Percentiles rank a stretch among this genome's conserved stretches.
Conservation (phyloP, 1,284 basidiomycete species). For the Mycena sp. region DNA sequence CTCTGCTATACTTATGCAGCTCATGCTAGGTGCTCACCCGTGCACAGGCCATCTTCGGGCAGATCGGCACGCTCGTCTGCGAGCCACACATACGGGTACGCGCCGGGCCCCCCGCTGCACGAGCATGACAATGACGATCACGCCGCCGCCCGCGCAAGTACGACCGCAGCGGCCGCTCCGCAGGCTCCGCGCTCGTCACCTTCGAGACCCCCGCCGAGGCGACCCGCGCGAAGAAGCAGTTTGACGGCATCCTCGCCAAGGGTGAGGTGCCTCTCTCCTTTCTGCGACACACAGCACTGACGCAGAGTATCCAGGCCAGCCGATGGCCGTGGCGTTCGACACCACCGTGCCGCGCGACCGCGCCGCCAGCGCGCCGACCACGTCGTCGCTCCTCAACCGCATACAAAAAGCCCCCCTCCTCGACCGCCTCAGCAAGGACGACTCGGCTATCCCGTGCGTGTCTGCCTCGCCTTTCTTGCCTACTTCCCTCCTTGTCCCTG, state of each 20-base stretch:
- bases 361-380: constrained; percentile 55
- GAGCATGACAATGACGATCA: constrained; percentile 50
- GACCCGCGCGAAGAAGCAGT: constrained; percentile 85
- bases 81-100: constrained; percentile 96
- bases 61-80: constrained; percentile 91
- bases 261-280: constrained; percentile 56
- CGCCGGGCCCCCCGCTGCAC: constrained; percentile 66
- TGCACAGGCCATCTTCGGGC: constrained; percentile 86
- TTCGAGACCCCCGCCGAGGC: constrained; percentile 87
- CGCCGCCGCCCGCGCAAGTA: constrained; percentile 71
- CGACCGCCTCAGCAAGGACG: constrained; percentile 62
- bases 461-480: too few species aligned
- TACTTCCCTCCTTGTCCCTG: not conserved
- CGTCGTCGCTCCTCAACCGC: constrained; percentile 64
- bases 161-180: constrained; percentile 94
- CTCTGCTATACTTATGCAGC: constrained; percentile 29
- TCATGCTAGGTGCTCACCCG: constrained; percentile 18
- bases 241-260: constrained; percentile 91
- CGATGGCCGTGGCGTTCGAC: constrained; percentile 80
- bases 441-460: constrained; percentile 42
- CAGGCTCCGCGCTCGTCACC: constrained; percentile 84
- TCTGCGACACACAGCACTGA: constrained; percentile 19
- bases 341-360: constrained; percentile 51
- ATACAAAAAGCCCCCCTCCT: constrained; percentile 72
- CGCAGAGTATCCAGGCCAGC: constrained; percentile 66